phyloP scores from a whole-genome alignment of 177 flowering plant species.

The Vitis hybrid region DNA sequence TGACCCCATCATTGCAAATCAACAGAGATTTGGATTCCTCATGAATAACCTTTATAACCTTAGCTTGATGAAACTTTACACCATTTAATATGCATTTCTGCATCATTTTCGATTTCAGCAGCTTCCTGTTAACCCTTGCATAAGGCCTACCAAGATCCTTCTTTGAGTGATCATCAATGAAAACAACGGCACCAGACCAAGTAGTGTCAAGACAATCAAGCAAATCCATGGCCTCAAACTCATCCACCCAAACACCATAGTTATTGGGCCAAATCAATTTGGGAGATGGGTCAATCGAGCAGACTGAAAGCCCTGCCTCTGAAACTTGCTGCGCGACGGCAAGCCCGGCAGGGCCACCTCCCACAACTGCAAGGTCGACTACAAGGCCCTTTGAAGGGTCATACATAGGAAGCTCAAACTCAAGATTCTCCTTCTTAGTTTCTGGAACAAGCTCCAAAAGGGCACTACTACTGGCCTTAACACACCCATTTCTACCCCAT shows the following conservation, averaged over 20 bases:
- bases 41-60: slow-evolving; percentile 70
- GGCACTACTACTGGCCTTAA: slow-evolving; percentile 49
- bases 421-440: slow-evolving; percentile 76
- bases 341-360: slow-evolving; percentile 93
- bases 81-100: slow-evolving; percentile 81
- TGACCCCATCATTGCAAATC: slow-evolving; percentile 76
- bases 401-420: slow-evolving; percentile 78
- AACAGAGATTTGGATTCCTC: slow-evolving; percentile 68
- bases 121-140: slow-evolving; percentile 82
- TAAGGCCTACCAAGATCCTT: slow-evolving; percentile 76
- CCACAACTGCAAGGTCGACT: slow-evolving; percentile 83
- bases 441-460: slow-evolving; percentile 87
- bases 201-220: slow-evolving; percentile 90
- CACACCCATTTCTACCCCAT: slow-evolving; percentile 27
- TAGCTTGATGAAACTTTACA: slow-evolving; percentile 85
- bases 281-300: slow-evolving; percentile 85
- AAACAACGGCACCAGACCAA: slow-evolving; percentile 86
- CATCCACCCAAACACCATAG: slow-evolving; percentile 97
- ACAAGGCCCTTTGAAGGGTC: slow-evolving; percentile 65
- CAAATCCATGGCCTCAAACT: slow-evolving; percentile 90
- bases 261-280: slow-evolving; percentile 87
- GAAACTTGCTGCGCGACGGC: slow-evolving; percentile 94
- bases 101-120: slow-evolving; percentile 85
- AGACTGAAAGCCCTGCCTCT: slow-evolving; percentile 81
- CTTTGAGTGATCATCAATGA: slow-evolving; percentile 44